phyloP scores from a whole-genome alignment of 108 stramenopile species.

The Craspedostauros australis region DNA sequence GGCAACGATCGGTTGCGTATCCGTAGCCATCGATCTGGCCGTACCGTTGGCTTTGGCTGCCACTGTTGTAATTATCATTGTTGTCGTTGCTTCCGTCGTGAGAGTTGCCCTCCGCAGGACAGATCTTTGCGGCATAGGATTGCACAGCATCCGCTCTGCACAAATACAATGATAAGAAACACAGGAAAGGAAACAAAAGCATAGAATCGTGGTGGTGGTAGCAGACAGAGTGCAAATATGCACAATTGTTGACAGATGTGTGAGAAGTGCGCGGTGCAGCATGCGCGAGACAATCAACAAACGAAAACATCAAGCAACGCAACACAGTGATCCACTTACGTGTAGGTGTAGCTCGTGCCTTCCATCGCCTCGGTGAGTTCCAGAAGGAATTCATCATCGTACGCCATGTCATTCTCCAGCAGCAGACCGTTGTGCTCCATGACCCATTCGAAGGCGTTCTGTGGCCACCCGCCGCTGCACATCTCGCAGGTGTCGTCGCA shows the following conservation, averaged over 20 bases:
- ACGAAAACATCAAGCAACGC: neutral
- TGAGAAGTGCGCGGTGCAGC: neutral
- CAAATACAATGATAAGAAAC: constrained; percentile 6
- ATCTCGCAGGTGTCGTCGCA: constrained; percentile 73
- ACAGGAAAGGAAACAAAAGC: neutral
- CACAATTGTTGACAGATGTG: too few species aligned
- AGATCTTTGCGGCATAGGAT: constrained; percentile 39
- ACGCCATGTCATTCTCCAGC: constrained; percentile 33
- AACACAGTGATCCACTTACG: constrained; percentile 4
- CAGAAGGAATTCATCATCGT: constrained; percentile 63
- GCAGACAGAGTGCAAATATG: too few species aligned
- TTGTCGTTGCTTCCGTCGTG: constrained; percentile 21
- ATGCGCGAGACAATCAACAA: neutral
- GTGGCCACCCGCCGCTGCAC: constrained; percentile 86
- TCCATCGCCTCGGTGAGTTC: constrained; percentile 43
- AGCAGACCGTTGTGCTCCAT: constrained; percentile 76
- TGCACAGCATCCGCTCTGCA: constrained; percentile 39
- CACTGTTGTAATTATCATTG: constrained; percentile 26
- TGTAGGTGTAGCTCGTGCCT: constrained; percentile 37
- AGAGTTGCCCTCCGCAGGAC: constrained; percentile 39
- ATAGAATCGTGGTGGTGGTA: too few species aligned
- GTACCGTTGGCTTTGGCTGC: constrained; percentile 36
- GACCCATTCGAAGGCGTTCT: constrained; percentile 81
- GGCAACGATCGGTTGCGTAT: constrained; percentile 78
- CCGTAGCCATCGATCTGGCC: constrained; percentile 80